Evolutionary conservation across 148 eudicot genomes (phyloP), one percentile per base, ranked within the genome.

Genomic region (Tetragonia tetragonoides): DNA sequence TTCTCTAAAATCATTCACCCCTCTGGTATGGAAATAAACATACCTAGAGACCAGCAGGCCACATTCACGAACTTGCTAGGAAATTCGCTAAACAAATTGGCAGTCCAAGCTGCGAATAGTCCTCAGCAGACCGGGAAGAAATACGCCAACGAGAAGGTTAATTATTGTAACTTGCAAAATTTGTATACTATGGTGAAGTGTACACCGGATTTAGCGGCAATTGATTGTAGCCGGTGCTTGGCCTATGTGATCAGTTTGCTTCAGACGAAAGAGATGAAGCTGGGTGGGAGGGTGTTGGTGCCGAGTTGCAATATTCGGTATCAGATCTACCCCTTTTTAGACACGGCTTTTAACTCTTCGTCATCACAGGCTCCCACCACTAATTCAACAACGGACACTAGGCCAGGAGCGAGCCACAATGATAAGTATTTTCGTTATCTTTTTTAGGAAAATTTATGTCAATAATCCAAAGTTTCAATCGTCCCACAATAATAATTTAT

Each of bases 231-330:
- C 0, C 46, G 10, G 54, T 83, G 86, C 47, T 74, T 83, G 28
- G 37, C 4, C 16, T 8, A 0, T 4, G 78, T 68, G 6, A 28
- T 80, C 3, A 1, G 16, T 7, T 6, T 34, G 44, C 42, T 71
- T 5, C 8, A 7, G 8, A 5, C 1, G 18, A 38, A 69, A 28
- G 41, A 24, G 5, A 5, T 24, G 62, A 46, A 7, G 17, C 23
- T 49, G 28, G 83, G 83, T 40, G 79, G 20, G 4, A 74, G 85
- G 16, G 23, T 77, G 47, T 70, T 79, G 51, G 12, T 3, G 62
- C 74, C 78, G 4, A 84, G 89, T 60, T 87, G 89, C 60, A 12
- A 11, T 75, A 7, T 82, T 44, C 70, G 84, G 17, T 82, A 77
- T 16, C 82, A 82, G 60, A 51, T 34, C 6, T 51, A 69, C 24